A percentile compares a stretch with the other conserved stretches of the same genome.
Conservation (phyloP, 345 rosid genomes). For the Camelina sativa region DNA sequence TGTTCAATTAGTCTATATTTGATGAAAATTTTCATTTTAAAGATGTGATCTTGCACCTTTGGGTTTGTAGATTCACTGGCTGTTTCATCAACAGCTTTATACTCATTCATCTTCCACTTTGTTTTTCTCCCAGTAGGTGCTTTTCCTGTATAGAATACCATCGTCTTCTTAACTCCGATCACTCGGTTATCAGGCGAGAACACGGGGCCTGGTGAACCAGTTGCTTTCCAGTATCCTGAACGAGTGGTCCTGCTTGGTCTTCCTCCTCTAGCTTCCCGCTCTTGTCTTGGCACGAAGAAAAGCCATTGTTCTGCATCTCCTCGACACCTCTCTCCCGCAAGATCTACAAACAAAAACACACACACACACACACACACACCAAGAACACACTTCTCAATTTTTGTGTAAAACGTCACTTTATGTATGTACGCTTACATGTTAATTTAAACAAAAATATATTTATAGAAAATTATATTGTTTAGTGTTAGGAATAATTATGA, state of each 20-base stretch:
- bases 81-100: slow-evolving; percentile 38
- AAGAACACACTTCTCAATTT: slow-evolving; percentile 5
- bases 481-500: neutral
- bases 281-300: slow-evolving; percentile 46
- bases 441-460: too few species aligned
- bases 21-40: neutral
- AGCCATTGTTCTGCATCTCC: slow-evolving; percentile 42
- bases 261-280: slow-evolving; percentile 40
- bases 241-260: slow-evolving; percentile 40
- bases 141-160: slow-evolving; percentile 44
- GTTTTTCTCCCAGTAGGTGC: slow-evolving; percentile 44
- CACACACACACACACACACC: neutral
- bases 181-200: slow-evolving; percentile 26
- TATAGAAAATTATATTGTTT: neutral
- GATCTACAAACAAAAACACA: slow-evolving; percentile 47
- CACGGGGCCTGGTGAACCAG: slow-evolving; percentile 40
- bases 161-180: slow-evolving; percentile 42
- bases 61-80: slow-evolving; percentile 10
- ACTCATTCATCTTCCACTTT: slow-evolving; percentile 47
- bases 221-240: slow-evolving; percentile 46
- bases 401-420: neutral
- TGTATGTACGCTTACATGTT: neutral
- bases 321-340: slow-evolving; percentile 52
- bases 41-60: neutral
- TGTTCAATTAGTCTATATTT: neutral